These are phyloP conservation scores for Xylariaceae sp. DNA, from an alignment of 2,329 filamentous ascomycete genomes.

Conservation along the genomic window DNA sequence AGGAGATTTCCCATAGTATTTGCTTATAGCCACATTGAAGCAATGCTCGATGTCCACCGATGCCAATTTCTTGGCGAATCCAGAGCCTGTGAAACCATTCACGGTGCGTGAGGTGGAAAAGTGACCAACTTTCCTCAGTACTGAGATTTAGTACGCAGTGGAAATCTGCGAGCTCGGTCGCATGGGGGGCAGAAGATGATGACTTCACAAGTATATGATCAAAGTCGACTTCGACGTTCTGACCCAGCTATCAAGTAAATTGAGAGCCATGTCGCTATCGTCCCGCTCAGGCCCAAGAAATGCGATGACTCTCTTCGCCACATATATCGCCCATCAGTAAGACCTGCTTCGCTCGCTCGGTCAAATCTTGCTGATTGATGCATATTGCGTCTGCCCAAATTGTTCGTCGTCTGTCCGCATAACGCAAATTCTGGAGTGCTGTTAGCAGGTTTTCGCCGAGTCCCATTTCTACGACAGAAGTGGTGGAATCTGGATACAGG, in stretches of 20 bases:
- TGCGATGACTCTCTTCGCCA: background rate
- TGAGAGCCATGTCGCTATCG: background rate
- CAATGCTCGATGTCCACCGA: background rate
- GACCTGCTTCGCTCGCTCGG: background rate
- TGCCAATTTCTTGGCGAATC: background rate
- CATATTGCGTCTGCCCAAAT: background rate
- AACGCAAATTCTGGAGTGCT: background rate
- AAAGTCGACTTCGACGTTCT: background rate
- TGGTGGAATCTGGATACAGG: background rate
- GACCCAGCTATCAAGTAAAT: background rate
- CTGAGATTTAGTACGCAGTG: background rate
- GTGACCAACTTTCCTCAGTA: background rate
- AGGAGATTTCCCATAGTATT: background rate
- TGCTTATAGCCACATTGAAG: background rate
- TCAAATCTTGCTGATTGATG: background rate
- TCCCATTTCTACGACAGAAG: background rate
- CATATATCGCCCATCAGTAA: background rate
- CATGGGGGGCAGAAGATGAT: background rate
- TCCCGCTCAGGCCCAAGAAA: background rate
- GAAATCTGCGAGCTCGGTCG: background rate
- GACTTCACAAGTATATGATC: background rate
- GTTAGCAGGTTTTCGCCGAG: background rate
- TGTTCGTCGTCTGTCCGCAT: background rate
- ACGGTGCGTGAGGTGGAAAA: background rate
- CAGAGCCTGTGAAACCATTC: background rate